phyloP scores from a whole-genome alignment of 768 basidiomycete species.

The Hericium alpestre region DNA sequence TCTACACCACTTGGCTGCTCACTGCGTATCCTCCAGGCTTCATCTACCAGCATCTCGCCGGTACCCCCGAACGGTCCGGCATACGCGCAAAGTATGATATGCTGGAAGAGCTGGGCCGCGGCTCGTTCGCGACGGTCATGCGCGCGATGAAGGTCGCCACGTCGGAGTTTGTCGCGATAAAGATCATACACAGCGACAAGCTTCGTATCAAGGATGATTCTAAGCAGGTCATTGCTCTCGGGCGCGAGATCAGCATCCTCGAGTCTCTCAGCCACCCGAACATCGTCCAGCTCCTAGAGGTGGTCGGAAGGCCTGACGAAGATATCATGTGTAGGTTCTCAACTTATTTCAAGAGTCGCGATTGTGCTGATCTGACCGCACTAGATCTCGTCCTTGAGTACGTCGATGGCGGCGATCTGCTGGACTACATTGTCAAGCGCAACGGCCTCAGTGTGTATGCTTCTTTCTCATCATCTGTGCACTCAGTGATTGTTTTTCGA shows the following conservation, averaged over 20 bases:
- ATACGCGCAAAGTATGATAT: conserved; percentile 61
- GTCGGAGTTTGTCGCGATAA: conserved; percentile 75
- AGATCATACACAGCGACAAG: conserved; percentile 61
- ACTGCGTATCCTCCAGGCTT: conserved; percentile 35
- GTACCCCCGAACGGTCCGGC: conserved; percentile 36
- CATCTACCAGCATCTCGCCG: conserved; percentile 58
- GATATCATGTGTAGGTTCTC: conserved; percentile 39
- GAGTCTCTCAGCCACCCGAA: conserved; percentile 69
- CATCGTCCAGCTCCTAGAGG: conserved; percentile 71
- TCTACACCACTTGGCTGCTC: background rate
- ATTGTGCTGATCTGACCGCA: conserved; percentile 19
- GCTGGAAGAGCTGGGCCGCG: conserved; percentile 68
- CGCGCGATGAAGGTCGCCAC: conserved; percentile 65
- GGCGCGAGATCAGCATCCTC: conserved; percentile 72
- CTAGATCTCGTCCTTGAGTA: conserved; percentile 76
- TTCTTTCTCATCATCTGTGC: background rate
- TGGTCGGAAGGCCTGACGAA: conserved; percentile 42
- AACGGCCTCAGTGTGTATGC: background rate
- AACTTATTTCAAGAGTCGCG: conserved; percentile 14
- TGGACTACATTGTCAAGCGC: conserved; percentile 67
- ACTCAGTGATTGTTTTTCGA: background rate
- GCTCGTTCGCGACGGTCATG: conserved; percentile 85
- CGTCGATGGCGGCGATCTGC: conserved; percentile 80
- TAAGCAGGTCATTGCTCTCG: conserved; percentile 27
- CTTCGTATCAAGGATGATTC: conserved; percentile 21